These are phyloP conservation scores for Apiospora sp. DNA, from an alignment of 2,329 filamentous ascomycete species.

Conservation along the genomic window DNA sequence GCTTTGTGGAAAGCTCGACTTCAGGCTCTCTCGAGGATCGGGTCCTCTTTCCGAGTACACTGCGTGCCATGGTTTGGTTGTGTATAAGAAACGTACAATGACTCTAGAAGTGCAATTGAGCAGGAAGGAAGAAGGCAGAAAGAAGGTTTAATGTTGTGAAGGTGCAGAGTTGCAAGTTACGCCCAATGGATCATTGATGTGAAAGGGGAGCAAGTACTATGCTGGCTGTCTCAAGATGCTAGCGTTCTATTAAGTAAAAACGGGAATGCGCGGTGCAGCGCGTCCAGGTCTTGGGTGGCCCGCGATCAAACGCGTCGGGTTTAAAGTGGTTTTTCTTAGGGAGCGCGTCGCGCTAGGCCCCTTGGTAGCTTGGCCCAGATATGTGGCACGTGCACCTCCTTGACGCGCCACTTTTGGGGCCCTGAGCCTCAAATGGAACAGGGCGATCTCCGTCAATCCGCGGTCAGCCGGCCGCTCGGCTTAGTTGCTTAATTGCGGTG, in stretches of 20 bases:
- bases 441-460: constrained; percentile 31
- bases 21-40: constrained; percentile 46
- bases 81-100: neutral
- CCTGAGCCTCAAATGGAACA: constrained; percentile 28
- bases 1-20: constrained; percentile 52
- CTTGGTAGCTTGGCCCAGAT: neutral
- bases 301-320: constrained; percentile 7
- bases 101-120: neutral
- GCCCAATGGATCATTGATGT: neutral
- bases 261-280: neutral
- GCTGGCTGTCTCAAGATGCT: constrained; percentile 13
- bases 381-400: neutral
- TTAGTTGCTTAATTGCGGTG: neutral
- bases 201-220: constrained; percentile 10
- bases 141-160: neutral
- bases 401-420: neutral
- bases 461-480: constrained; percentile 17
- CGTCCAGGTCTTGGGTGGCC: constrained; percentile 6
- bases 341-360: constrained; percentile 8
- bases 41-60: constrained; percentile 43
- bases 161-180: neutral
- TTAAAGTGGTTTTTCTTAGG: constrained; percentile 9
- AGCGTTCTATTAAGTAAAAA: constrained; percentile 13
- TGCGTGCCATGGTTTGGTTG: constrained; percentile 36
- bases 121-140: constrained; percentile 10